These are phyloP conservation scores for Setaria italica DNA, from an alignment of 202 grass and related monocot species.

Conservation along the genomic window DNA sequence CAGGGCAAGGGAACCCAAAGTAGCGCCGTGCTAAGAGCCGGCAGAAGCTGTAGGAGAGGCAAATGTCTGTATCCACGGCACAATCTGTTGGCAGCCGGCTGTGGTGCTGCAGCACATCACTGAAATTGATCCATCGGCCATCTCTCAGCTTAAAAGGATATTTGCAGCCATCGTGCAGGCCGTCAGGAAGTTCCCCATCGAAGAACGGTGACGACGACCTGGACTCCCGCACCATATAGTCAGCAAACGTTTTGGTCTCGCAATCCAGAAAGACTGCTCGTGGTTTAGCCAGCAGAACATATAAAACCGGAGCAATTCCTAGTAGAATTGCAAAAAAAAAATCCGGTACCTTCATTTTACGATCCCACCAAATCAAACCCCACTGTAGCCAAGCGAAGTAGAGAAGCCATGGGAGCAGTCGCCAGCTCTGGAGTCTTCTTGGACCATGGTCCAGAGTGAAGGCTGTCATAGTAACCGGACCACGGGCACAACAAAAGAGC, in stretches of 20 bases:
- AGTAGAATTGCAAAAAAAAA: rapidly evolving
- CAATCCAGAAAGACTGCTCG: neutral
- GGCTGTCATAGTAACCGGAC: neutral
- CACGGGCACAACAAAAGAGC: neutral
- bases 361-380: neutral
- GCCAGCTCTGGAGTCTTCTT: neutral
- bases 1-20: neutral
- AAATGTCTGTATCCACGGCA: neutral
- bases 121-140: neutral
- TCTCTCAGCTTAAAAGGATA: neutral
- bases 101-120: too few species aligned
- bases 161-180: neutral
- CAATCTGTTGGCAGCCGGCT: too few species aligned
- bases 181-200: rapidly evolving
- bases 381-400: neutral
- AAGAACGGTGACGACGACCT: neutral
- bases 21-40: neutral
- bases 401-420: neutral
- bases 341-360: too few species aligned
- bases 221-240: neutral
- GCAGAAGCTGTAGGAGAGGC: neutral
- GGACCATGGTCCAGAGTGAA: neutral
- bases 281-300: neutral
- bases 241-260: neutral
- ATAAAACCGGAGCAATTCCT: neutral